Evolutionary conservation across 2,329 filamentous ascomycete genomes (phyloP), one percentile per base, ranked within the genome.

Genomic region (Arachnopeziza araneosa): DNA sequence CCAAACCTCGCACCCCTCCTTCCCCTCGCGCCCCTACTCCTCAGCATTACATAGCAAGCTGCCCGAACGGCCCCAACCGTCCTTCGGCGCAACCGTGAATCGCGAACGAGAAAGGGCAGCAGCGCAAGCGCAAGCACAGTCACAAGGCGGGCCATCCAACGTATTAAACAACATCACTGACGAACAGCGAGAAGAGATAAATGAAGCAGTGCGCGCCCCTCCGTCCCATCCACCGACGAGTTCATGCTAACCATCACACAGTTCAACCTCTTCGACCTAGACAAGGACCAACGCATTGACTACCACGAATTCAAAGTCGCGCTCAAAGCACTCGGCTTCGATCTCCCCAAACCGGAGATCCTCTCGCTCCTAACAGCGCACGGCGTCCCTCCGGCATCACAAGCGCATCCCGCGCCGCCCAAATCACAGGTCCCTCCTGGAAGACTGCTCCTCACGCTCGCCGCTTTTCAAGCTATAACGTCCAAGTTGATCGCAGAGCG

Each of bases 301-400:
- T 98, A 96, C 80, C 95, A 98, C 78, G 95, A 99, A 77, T 90
- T 98, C 74, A 93, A 95, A 76, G 95, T 98, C 77, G 92, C 93
- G 62, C 87, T 98, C 70, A 95, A 96, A 74, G 95, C 95, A 2
- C 86, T 99, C 1, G 95, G 95, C 65, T 98, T 98, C 78, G 91
- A 96, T 70, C 81, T 96, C 55, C 83, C 91, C 61, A 96, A 96
- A 75, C 80, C 86, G 63, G 91, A 96, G 68, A 91, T 96, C 62
- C 87, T 93, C 69, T 79, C 83, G 52, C 85, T 96, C 63, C 83
- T 99, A 62, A 89, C 91, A 61, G 82, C 85, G n/a, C 87, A 95
- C 74, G 95, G 93, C 64, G 82, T 89, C 2, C 83, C 89, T 24
- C 85, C 84, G 19, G 78, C 57, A 22, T 55, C n/a, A 73, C 69